Percentiles rank a stretch among this genome's conserved stretches.
These are phyloP conservation scores for Cercospora sojina DNA, from an alignment of 2,329 filamentous ascomycete species.

Conservation along the genomic window DNA sequence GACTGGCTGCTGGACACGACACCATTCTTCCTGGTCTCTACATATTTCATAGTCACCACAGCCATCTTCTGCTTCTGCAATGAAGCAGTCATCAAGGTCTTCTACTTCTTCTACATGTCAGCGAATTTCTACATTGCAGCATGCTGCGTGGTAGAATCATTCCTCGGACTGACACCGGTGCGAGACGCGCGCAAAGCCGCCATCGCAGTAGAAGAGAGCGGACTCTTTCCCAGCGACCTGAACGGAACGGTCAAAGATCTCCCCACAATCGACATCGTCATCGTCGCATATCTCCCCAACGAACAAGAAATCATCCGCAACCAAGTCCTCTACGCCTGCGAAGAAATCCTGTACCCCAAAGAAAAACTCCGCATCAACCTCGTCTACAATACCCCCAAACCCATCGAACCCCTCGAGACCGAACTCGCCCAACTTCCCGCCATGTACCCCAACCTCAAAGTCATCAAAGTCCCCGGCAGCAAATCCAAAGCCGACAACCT, in stretches of 20 bases:
- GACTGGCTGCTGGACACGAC: slow-evolving; percentile 37
- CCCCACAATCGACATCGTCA: slow-evolving; percentile 48
- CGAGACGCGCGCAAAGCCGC: slow-evolving; percentile 33
- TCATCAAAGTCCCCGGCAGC: slow-evolving; percentile 51
- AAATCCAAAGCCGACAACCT: slow-evolving; percentile 54
- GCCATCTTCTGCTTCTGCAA: slow-evolving; percentile 35
- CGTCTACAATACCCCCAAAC: slow-evolving; percentile 51
- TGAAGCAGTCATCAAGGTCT: slow-evolving; percentile 32
- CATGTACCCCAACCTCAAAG: slow-evolving; percentile 44
- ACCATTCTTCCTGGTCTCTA: slow-evolving; percentile 32
- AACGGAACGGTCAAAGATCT: slow-evolving; percentile 36
- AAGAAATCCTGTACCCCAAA: slow-evolving; percentile 49
- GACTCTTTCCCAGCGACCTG: slow-evolving; percentile 31
- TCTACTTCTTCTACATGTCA: slow-evolving; percentile 39
- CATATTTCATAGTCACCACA: slow-evolving; percentile 36
- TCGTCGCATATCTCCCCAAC: slow-evolving; percentile 54
- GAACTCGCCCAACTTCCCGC: slow-evolving; percentile 42
- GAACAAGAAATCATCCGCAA: slow-evolving; percentile 53
- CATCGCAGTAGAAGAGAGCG: slow-evolving; percentile 31
- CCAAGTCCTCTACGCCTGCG: slow-evolving; percentile 48
- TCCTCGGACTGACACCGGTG: slow-evolving; percentile 36
- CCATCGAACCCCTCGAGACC: slow-evolving; percentile 49
- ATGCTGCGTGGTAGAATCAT: slow-evolving; percentile 34
- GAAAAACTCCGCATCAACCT: slow-evolving; percentile 51
- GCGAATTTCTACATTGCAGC: slow-evolving; percentile 37